These are phyloP conservation scores for Lomentospora prolificans DNA, from an alignment of 2,329 filamentous ascomycete species.

Conservation along the genomic window DNA sequence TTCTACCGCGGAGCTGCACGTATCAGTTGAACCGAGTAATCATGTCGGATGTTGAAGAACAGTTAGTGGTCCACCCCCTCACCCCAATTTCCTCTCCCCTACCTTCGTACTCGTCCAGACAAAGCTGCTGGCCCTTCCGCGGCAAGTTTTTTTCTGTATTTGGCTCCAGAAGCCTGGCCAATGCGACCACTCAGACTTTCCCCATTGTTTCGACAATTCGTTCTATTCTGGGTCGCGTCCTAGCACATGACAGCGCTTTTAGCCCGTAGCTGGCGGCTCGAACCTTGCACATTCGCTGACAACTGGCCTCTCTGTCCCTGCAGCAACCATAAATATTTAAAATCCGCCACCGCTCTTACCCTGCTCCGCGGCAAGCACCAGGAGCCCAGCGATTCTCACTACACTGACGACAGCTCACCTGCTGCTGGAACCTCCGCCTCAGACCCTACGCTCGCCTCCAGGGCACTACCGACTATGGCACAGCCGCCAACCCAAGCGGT, in stretches of 20 bases:
- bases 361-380: constrained; percentile 38
- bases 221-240: not conserved
- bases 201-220: not conserved
- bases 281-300: constrained; percentile 8
- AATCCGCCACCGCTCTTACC: constrained; percentile 40
- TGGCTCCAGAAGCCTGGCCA: too few species aligned
- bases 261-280: constrained; percentile 12
- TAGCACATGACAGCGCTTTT: not conserved
- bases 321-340: constrained; percentile 43
- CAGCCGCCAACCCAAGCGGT: constrained; percentile 19
- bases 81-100: not conserved
- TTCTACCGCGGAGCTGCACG: constrained; percentile 7
- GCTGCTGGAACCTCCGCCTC: constrained; percentile 23
- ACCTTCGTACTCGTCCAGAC: too few species aligned
- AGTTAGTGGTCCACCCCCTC: constrained; percentile 5
- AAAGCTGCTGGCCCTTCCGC: not conserved
- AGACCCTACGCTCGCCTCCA: constrained; percentile 21
- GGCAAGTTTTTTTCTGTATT: too few species aligned
- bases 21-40: constrained; percentile 5
- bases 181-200: too few species aligned
- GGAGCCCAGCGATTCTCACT: constrained; percentile 40
- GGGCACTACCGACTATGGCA: constrained; percentile 24
- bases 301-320: constrained; percentile 1
- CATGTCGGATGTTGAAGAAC: constrained; percentile 10
- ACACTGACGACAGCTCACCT: constrained; percentile 38